A percentile compares a stretch with the other conserved stretches of the same genome.
Evolutionary conservation across 2,329 filamentous ascomycete genomes (phyloP).

Genomic region (Stagonosporopsis cucurbitacearum): DNA sequence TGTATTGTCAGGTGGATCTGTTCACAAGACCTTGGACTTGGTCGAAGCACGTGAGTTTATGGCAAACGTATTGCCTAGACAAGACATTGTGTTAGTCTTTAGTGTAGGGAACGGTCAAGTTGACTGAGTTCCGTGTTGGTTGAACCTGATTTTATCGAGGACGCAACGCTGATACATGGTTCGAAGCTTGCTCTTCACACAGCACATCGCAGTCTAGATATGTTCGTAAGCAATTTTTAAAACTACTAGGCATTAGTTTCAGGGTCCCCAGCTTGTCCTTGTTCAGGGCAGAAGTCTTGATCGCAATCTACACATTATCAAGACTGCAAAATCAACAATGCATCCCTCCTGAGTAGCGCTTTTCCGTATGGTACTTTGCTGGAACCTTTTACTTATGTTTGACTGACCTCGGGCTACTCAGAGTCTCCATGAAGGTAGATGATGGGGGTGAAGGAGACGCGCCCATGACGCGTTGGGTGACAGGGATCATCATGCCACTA

Average conservation of each 20-base stretch:
- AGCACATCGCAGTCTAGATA: background rate
- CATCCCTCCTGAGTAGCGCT: background rate
- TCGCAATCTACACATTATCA: background rate
- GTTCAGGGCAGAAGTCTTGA: background rate
- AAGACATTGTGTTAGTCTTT: background rate
- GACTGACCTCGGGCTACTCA: background rate
- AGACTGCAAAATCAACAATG: background rate
- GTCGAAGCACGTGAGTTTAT: background rate
- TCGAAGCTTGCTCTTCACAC: background rate
- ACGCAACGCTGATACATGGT: background rate
- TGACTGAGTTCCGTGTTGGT: background rate
- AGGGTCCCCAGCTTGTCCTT: background rate
- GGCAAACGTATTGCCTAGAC: background rate
- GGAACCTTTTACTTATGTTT: background rate
- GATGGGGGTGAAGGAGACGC: conserved; percentile 14
- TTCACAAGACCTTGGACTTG: background rate
- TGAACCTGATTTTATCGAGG: background rate
- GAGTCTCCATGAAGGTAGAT: background rate
- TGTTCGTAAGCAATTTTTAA: background rate
- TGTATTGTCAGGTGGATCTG: background rate
- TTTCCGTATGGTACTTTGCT: background rate
- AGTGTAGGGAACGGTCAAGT: background rate
- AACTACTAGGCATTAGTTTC: background rate
- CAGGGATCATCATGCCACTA: conserved; percentile 15
- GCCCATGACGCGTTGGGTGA: conserved; percentile 13